These are phyloP conservation scores for Mesembryanthemum crystallinum DNA, from an alignment of 148 eudicot genomes.

Conservation along the genomic window DNA sequence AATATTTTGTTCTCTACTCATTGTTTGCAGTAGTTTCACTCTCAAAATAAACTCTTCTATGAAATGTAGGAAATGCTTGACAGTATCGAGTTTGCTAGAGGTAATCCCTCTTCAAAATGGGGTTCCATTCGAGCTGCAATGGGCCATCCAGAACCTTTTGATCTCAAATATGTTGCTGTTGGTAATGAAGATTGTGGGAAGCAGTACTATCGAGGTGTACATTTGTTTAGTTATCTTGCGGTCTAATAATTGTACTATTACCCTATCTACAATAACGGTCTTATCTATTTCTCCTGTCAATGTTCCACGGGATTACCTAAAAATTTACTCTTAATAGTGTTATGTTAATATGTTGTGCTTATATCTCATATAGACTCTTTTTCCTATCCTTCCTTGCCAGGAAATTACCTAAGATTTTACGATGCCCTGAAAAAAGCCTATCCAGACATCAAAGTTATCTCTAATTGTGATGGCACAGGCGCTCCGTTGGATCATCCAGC, in stretches of 20 bases:
- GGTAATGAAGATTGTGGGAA: constrained; percentile 86
- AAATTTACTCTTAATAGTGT: neutral
- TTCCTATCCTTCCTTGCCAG: constrained; percentile 35
- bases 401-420: constrained; percentile 77
- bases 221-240: neutral
- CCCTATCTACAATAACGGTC: too few species aligned
- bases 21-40: neutral
- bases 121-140: constrained; percentile 70
- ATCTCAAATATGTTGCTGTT: constrained; percentile 74
- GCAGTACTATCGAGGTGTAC: constrained; percentile 63
- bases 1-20: constrained; percentile 2
- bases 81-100: constrained; percentile 79
- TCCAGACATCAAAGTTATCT: constrained; percentile 78
- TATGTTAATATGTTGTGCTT: constrained; percentile 2
- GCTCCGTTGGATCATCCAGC: constrained; percentile 77
- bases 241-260: neutral
- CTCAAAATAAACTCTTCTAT: constrained; percentile 6
- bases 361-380: constrained; percentile 14
- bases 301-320: too few species aligned
- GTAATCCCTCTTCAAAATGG: constrained; percentile 62
- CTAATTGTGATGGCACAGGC: constrained; percentile 76
- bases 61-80: constrained; percentile 69
- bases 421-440: constrained; percentile 58
- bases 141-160: constrained; percentile 84
- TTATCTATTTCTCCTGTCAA: too few species aligned